A percentile compares a stretch with the other conserved stretches of the same genome.
phyloP scores from a whole-genome alignment of 169 alveolate species.

The Eimeria maxima region DNA sequence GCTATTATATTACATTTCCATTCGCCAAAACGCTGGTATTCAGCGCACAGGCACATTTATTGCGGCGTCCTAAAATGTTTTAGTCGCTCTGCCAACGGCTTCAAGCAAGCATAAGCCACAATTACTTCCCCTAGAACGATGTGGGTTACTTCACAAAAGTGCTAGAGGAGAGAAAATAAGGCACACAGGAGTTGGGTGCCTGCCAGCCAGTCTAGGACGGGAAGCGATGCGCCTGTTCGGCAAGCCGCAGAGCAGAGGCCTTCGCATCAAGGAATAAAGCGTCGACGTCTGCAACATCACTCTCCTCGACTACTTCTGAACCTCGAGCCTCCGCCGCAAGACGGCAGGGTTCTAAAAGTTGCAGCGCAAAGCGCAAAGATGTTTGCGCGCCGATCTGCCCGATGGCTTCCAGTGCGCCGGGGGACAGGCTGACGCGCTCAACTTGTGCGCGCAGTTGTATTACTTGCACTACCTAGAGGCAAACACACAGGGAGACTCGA shows the following conservation, averaged over 20 bases:
- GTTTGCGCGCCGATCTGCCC: conserved; percentile 98
- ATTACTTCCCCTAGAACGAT: background rate
- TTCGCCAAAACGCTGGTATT: background rate
- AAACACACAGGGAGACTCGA: background rate
- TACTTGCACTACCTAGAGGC: conserved; percentile 89
- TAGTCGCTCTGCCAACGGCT: background rate
- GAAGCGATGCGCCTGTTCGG: conserved; percentile 82
- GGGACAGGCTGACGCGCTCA: conserved; percentile 96
- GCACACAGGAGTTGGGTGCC: background rate
- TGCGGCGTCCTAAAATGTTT: background rate
- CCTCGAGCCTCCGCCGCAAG: conserved; percentile 96
- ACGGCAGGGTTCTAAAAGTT: conserved; percentile 97
- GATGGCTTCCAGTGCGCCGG: conserved; percentile 97
- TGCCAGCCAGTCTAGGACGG: conserved; percentile 29
- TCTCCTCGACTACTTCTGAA: conserved; percentile 95
- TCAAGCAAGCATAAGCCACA: background rate
- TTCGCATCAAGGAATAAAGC: conserved; percentile 98
- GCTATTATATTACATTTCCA: too few relatives aligned
- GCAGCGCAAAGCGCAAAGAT: conserved; percentile 96
- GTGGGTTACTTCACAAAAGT: background rate
- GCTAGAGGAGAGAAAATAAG: background rate
- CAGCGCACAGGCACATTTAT: background rate
- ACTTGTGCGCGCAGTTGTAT: conserved; percentile 98
- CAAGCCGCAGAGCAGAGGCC: conserved; percentile 97
- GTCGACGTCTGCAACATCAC: conserved; percentile 97